Percentiles rank a stretch among this genome's conserved stretches.
phyloP scores from a whole-genome alignment of 352 stramenopile genomes.

The Pythium monospermum region DNA sequence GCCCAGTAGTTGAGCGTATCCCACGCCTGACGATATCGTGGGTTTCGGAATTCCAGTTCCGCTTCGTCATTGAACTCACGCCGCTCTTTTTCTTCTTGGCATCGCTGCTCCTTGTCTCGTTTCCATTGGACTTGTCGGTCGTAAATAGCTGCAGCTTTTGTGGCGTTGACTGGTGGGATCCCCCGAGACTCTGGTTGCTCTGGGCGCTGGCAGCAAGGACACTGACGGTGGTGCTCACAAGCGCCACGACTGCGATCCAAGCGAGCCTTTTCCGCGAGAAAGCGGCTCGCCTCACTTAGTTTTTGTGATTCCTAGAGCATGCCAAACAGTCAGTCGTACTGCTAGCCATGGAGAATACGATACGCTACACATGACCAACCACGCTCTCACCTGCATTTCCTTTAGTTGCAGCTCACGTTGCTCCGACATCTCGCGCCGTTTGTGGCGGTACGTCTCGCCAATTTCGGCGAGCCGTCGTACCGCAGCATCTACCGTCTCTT shows the following conservation, averaged over 20 bases:
- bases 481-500: slow-evolving; percentile 12
- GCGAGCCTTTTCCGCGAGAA: slow-evolving; percentile 30
- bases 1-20: slow-evolving; percentile 21
- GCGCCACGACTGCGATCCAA: slow-evolving; percentile 1
- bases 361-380: too few species aligned
- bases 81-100: slow-evolving; percentile 26
- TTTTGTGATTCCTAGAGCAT: slow-evolving; percentile 34
- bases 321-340: not conserved
- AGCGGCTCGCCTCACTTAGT: slow-evolving; percentile 40
- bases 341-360: not conserved
- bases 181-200: not conserved
- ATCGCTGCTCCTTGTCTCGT: slow-evolving; percentile 31
- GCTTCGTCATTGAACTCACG: slow-evolving; percentile 29
- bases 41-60: slow-evolving; percentile 61
- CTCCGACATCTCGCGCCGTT: slow-evolving; percentile 28
- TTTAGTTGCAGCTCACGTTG: slow-evolving; percentile 27
- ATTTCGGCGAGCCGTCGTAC: slow-evolving; percentile 34
- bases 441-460: slow-evolving; percentile 38
- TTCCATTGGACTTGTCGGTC: slow-evolving; percentile 60
- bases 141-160: slow-evolving; percentile 44
- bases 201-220: slow-evolving; percentile 8
- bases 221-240: slow-evolving; percentile 8
- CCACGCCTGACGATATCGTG: slow-evolving; percentile 40
- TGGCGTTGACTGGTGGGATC: not conserved
- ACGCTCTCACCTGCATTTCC: slow-evolving; percentile 33